Evolutionary conservation across 225 moss, liverwort and hornwort genomes (phyloP).

Genomic region (Straminergon stramineum): DNA sequence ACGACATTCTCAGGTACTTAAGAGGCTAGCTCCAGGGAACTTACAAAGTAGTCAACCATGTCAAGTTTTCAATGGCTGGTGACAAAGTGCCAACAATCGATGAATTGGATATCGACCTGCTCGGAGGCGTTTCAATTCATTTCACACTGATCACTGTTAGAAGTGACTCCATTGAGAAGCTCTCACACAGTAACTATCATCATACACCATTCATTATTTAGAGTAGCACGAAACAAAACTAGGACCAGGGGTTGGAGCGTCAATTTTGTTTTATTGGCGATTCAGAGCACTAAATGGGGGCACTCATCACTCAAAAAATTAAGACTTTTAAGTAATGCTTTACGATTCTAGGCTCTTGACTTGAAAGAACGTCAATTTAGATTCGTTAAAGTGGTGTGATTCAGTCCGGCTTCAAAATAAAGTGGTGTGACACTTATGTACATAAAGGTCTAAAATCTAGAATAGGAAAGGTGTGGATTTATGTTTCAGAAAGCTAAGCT

Average conservation of each 20-base stretch:
- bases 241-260: neutral
- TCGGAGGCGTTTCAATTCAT: neutral
- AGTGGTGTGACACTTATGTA: neutral
- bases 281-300: too few relatives aligned
- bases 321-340: neutral
- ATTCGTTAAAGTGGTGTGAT: neutral
- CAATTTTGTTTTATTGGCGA: neutral
- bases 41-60: neutral
- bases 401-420: too few relatives aligned
- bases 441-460: neutral
- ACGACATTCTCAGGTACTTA: neutral
- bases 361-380: neutral
- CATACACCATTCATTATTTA: too few relatives aligned
- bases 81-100: neutral
- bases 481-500: neutral
- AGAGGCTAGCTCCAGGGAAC: neutral
- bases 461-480: neutral
- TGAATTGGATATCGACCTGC: slow-evolving; percentile 6
- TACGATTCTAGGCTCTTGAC: neutral
- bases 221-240: neutral
- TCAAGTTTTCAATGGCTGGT: neutral
- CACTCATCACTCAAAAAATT: neutral
- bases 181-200: neutral
- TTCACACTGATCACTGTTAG: neutral
- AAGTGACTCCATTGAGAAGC: too few relatives aligned